Evolutionary conservation across 2,329 filamentous ascomycete genomes (phyloP).

Genomic region (Sphaerulina musiva): DNA sequence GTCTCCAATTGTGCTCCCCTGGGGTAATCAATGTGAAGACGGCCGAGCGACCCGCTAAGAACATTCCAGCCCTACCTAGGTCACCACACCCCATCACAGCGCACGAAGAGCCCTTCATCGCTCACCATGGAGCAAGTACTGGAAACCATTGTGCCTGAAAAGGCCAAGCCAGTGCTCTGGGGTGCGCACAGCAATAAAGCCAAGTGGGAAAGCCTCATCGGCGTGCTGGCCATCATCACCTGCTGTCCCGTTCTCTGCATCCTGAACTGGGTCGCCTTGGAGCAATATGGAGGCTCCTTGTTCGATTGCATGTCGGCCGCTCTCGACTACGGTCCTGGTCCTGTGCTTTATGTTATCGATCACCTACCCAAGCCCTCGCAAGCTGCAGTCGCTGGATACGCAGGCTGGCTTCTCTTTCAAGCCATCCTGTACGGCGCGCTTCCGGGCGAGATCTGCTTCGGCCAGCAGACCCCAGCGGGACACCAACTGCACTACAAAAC

Average conservation of each 20-base stretch:
- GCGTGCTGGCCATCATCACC: slow-evolving; percentile 6
- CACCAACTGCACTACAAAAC: slow-evolving; percentile 10
- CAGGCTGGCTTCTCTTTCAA: slow-evolving; percentile 10
- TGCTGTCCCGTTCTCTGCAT: slow-evolving; percentile 11
- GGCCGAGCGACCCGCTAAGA: neutral
- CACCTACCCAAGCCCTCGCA: slow-evolving; percentile 6
- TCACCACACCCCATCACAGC: neutral
- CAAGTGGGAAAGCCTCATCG: slow-evolving; percentile 10
- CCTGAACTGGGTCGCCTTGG: slow-evolving; percentile 11
- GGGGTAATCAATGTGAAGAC: too few species aligned
- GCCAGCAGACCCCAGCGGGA: slow-evolving; percentile 12
- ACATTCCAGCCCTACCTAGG: neutral
- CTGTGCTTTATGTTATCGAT: slow-evolving; percentile 3
- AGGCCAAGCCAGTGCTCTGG: slow-evolving; percentile 10
- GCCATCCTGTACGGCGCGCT: slow-evolving; percentile 10
- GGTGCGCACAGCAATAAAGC: slow-evolving; percentile 12
- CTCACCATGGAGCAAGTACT: slow-evolving; percentile 12
- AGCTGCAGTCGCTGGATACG: slow-evolving; percentile 7
- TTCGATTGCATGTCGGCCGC: slow-evolving; percentile 1
- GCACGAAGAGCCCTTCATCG: slow-evolving; percentile 4
- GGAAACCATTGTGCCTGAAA: slow-evolving; percentile 9
- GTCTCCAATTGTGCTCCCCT: neutral
- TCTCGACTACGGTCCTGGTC: slow-evolving; percentile 9
- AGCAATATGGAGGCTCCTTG: slow-evolving; percentile 10
- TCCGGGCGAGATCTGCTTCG: slow-evolving; percentile 8